Conservation (phyloP, 768 basidiomycete genomes). For the Lepiota subincarnata region DNA sequence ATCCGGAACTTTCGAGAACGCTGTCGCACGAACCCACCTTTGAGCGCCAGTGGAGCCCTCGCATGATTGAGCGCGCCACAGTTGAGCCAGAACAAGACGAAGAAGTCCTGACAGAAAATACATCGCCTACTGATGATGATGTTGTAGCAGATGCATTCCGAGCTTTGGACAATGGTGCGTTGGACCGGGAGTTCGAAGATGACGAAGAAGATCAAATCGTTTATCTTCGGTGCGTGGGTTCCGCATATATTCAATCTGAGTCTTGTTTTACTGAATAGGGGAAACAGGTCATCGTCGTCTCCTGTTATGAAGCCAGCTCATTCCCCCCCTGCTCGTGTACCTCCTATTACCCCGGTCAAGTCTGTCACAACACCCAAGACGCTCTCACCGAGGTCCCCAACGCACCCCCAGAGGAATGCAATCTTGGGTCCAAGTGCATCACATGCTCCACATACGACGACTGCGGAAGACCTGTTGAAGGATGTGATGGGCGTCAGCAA, state of each 20-base stretch:
- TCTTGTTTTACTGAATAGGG: neutral
- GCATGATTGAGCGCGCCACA: slow-evolving; percentile 21
- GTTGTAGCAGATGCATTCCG: slow-evolving; percentile 68
- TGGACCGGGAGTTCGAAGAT: slow-evolving; percentile 36
- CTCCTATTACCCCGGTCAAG: slow-evolving; percentile 31
- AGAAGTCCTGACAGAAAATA: slow-evolving; percentile 63
- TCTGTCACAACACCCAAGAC: slow-evolving; percentile 27
- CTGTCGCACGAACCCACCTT: slow-evolving; percentile 2
- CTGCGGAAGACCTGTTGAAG: slow-evolving; percentile 65
- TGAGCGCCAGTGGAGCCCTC: slow-evolving; percentile 19
- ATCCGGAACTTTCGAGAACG: slow-evolving; percentile 13
- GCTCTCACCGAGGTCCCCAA: slow-evolving; percentile 29
- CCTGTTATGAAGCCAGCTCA: slow-evolving; percentile 20
- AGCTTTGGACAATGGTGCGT: slow-evolving; percentile 36
- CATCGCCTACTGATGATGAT: slow-evolving; percentile 79
- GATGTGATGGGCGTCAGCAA: slow-evolving; percentile 37
- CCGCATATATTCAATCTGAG: slow-evolving; percentile 1
- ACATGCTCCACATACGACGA: slow-evolving; percentile 36
- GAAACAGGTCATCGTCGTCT: slow-evolving; percentile 24
- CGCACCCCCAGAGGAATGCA: slow-evolving; percentile 17
- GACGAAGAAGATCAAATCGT: slow-evolving; percentile 75
- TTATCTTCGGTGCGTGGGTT: slow-evolving; percentile 56
- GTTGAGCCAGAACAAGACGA: slow-evolving; percentile 33
- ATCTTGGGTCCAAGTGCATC: slow-evolving; percentile 8
- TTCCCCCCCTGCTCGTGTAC: slow-evolving; percentile 30